Evolutionary conservation across 768 basidiomycete genomes (phyloP).

Genomic region (Scleroderma citrinum): DNA sequence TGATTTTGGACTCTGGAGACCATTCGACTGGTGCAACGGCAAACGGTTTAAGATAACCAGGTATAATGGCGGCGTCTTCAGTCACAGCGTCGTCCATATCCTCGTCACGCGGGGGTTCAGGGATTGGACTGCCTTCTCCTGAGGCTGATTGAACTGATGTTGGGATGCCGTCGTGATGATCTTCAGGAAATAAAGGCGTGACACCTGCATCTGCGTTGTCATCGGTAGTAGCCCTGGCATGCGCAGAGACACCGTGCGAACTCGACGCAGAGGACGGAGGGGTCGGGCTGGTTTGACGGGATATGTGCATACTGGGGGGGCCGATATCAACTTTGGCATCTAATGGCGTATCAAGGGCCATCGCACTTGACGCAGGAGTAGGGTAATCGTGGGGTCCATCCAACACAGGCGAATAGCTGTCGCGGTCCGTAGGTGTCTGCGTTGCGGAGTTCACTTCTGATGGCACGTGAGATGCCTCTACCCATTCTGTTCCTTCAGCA

Average conservation of each 20-base stretch:
- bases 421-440: slow-evolving; percentile 18
- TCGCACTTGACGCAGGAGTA: slow-evolving; percentile 24
- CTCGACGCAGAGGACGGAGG: neutral
- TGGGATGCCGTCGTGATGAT: neutral
- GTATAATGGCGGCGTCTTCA: slow-evolving; percentile 33
- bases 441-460: slow-evolving; percentile 23
- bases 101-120: neutral
- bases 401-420: slow-evolving; percentile 15
- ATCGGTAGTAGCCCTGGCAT: neutral
- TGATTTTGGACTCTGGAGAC: slow-evolving; percentile 52
- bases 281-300: neutral
- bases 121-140: neutral
- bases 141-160: neutral
- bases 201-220: neutral
- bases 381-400: slow-evolving; percentile 21
- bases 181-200: neutral
- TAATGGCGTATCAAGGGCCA: slow-evolving; percentile 13
- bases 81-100: slow-evolving; percentile 36
- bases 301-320: neutral
- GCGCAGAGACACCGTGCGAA: neutral
- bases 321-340: slow-evolving; percentile 6
- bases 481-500: slow-evolving; percentile 9
- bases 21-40: slow-evolving; percentile 70
- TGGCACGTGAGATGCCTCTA: slow-evolving; percentile 17
- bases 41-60: slow-evolving; percentile 58